phyloP scores from a whole-genome alignment of 192 early-diverging fungal species.

The Fimicolochytrium jonesii region DNA sequence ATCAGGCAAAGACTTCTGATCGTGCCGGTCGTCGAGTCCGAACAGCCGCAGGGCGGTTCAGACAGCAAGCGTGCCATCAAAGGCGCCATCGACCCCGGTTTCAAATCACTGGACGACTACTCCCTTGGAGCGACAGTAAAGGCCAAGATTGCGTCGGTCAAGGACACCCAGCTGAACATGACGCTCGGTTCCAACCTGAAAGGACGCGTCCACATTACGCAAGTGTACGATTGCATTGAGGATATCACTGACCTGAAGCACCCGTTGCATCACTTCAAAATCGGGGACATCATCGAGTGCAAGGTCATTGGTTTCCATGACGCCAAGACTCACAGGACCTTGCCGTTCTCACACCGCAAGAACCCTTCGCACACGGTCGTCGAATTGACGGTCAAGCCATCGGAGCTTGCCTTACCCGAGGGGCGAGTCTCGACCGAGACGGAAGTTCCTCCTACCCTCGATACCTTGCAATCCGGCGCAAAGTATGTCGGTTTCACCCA shows the following conservation, averaged over 20 bases:
- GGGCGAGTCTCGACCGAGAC: background rate
- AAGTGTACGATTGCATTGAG: slow-evolving; percentile 49
- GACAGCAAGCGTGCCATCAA: slow-evolving; percentile 12
- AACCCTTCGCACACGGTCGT: slow-evolving; percentile 48
- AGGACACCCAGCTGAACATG: slow-evolving; percentile 47
- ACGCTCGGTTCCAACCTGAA: slow-evolving; percentile 63
- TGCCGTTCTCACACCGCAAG: slow-evolving; percentile 59
- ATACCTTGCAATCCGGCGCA: slow-evolving; percentile 27
- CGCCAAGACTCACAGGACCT: slow-evolving; percentile 56
- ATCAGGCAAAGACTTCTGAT: slow-evolving; percentile 10
- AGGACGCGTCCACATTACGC: slow-evolving; percentile 73
- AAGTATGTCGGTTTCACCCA: slow-evolving; percentile 39
- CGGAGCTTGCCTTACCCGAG: slow-evolving; percentile 36
- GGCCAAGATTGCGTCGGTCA: slow-evolving; percentile 33
- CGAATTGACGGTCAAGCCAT: slow-evolving; percentile 54
- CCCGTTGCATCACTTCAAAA: slow-evolving; percentile 35
- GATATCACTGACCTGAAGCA: slow-evolving; percentile 31
- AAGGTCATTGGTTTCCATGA: slow-evolving; percentile 66
- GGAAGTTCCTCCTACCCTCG: slow-evolving; percentile 10
- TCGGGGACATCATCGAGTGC: slow-evolving; percentile 47
- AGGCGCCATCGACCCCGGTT: slow-evolving; percentile 21
- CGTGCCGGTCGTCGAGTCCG: background rate
- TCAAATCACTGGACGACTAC: slow-evolving; percentile 28
- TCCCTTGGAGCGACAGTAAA: slow-evolving; percentile 26
- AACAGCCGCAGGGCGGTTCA: background rate